phyloP scores from a whole-genome alignment of 441 rosid species.

The Arabidopsis hybrid region DNA sequence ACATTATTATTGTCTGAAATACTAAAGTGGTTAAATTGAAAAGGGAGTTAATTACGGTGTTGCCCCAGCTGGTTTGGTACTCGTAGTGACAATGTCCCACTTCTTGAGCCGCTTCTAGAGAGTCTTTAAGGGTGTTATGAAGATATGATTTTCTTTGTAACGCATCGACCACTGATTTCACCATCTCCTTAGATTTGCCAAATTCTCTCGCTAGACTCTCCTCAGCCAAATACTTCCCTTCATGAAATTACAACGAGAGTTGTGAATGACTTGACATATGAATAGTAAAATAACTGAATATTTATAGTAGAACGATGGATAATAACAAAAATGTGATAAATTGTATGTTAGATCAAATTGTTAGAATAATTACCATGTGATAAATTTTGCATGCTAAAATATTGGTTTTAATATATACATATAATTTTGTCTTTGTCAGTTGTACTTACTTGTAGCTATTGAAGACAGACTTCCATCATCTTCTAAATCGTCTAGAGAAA shows the following conservation, averaged over 20 bases:
- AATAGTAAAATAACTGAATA: too few relatives aligned
- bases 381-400: too few relatives aligned
- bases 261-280: not conserved
- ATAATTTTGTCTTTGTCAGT: too few relatives aligned
- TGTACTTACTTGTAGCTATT: conserved; percentile 23
- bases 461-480: conserved; percentile 33
- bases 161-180: conserved; percentile 49
- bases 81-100: conserved; percentile 62
- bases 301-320: too few relatives aligned
- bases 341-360: too few relatives aligned
- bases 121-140: conserved; percentile 30
- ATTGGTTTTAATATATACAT: too few relatives aligned
- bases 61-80: conserved; percentile 60
- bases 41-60: conserved; percentile 43
- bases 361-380: too few relatives aligned
- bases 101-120: conserved; percentile 45
- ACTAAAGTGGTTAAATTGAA: too few relatives aligned
- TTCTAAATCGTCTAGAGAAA: conserved; percentile 41
- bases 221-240: conserved; percentile 43
- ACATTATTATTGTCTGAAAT: not conserved
- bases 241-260: not conserved
- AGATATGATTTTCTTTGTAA: conserved; percentile 46
- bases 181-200: conserved; percentile 58
- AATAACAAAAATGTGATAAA: too few relatives aligned
- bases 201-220: conserved; percentile 34